Evolutionary conservation across 208 protist genomes (phyloP), one percentile per base, ranked within the genome.

Genomic region (Acanthamoeba sp.): DNA sequence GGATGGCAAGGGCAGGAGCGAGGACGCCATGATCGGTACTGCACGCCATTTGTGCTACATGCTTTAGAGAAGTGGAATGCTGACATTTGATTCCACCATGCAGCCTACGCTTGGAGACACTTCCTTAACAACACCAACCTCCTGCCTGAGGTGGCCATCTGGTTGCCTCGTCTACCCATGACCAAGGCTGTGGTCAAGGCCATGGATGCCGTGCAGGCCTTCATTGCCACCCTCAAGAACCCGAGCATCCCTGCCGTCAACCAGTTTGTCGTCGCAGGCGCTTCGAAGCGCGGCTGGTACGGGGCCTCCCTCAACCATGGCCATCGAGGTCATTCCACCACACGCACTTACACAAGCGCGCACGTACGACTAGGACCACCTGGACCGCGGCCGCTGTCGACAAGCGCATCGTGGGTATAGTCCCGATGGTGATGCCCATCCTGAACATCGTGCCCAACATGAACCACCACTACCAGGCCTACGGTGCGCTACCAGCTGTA

Each of bases 201-300:
- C 16, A 96, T 98, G 95, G 96, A 98, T 52, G 76, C 94, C 10
- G 69, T 97, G 29, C 92, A 97, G 87, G 95, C 97, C 22, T 96
- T 97, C 66, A 48, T 84, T 4, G 27, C 55, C 55, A 14, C 95
- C 18, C 52, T 50, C 18, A 88, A 95, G 45, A 82, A 84, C 36
- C 36, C 93, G 38, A 22, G 22, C 38, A 27, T 94, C 42, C 80
- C 59, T 45, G 93, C 48, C 0, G 29, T 93, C 55, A 50, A 88
- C 42, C 32, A 55, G 29, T 98, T 97, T 52, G 52, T 97, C 66
- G 59, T 98, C 36, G 71, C 94, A n/a, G 97, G 97, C 64, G 97
- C 96, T 18, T 97, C 94, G 27, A 98, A 98, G 76, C 80, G 97
- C 45, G 97, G 97, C 14, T 97, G 97, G 93, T 94, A 62, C 4